Conservation (phyloP, 2,329 filamentous ascomycete species). For the Tolypocladium inflatum region DNA sequence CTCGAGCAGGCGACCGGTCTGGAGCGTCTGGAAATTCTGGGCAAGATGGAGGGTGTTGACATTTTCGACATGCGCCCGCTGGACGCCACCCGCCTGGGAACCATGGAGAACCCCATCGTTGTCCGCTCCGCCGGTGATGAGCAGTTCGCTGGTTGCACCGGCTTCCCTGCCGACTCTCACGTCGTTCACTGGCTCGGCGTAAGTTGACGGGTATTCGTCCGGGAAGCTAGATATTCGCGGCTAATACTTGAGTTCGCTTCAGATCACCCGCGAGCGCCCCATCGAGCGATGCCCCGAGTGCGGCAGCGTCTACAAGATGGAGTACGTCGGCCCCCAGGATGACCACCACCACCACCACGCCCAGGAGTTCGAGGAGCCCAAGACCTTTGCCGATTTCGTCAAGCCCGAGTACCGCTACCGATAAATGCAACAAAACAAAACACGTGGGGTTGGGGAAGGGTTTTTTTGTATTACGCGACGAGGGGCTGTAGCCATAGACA, state of each 20-base stretch:
- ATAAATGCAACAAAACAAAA: slow-evolving; percentile 18
- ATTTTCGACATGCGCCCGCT: slow-evolving; percentile 98
- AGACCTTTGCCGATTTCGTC: slow-evolving; percentile 94
- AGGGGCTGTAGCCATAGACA: slow-evolving; percentile 12
- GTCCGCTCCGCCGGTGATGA: slow-evolving; percentile 91
- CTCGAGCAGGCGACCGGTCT: slow-evolving; percentile 93
- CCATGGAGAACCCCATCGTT: slow-evolving; percentile 78
- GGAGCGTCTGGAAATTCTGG: slow-evolving; percentile 95
- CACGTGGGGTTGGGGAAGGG: slow-evolving; percentile 1
- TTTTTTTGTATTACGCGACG: slow-evolving; percentile 14
- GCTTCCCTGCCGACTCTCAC: slow-evolving; percentile 87
- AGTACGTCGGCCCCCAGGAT: slow-evolving; percentile 80
- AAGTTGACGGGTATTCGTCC: slow-evolving; percentile 27
- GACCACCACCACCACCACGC: slow-evolving; percentile 54
- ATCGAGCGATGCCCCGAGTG: slow-evolving; percentile 95
- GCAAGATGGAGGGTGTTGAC: slow-evolving; percentile 98
- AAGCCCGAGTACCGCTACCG: slow-evolving; percentile 86
- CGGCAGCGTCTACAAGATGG: slow-evolving; percentile 94
- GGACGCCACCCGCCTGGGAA: slow-evolving; percentile 85
- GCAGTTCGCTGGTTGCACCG: slow-evolving; percentile 95
- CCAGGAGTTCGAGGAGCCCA: slow-evolving; percentile 70
- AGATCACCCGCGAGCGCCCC: slow-evolving; percentile 84
- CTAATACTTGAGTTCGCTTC: slow-evolving; percentile 1
- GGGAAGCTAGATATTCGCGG: background rate
- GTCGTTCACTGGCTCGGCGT: slow-evolving; percentile 83